These are phyloP conservation scores for Septoria petroselini DNA, from an alignment of 2,329 filamentous ascomycete species.

Conservation along the genomic window DNA sequence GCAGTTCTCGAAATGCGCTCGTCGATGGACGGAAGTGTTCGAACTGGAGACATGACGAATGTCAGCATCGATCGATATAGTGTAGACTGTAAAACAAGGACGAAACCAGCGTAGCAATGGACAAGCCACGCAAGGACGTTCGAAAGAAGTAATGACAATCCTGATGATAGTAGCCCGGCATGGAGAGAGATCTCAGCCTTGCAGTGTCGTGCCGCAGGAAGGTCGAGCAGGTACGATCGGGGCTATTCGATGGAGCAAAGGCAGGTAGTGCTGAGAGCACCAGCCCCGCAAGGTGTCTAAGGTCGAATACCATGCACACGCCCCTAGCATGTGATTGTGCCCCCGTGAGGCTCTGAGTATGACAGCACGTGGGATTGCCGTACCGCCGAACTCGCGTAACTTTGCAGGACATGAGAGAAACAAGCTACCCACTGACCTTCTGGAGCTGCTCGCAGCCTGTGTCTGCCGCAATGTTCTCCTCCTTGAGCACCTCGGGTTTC, in stretches of 20 bases:
- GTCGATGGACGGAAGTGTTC: conserved; percentile 32
- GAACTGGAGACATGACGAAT: conserved; percentile 58
- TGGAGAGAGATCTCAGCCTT: conserved; percentile 40
- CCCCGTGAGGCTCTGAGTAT: conserved; percentile 14
- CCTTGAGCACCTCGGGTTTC: conserved; percentile 7
- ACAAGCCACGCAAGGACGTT: conserved; percentile 81
- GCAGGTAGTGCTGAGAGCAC: conserved; percentile 6
- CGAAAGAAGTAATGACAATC: conserved; percentile 93
- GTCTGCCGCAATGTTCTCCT: not conserved
- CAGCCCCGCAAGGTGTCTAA: conserved; percentile 14
- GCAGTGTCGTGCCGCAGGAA: conserved; percentile 9
- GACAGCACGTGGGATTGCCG: conserved; percentile 20
- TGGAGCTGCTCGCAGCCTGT: conserved; percentile 8
- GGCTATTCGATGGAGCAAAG: conserved; percentile 21
- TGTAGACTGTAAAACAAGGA: conserved; percentile 62
- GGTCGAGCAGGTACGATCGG: not conserved
- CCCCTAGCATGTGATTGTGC: conserved; percentile 13
- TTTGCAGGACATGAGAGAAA: conserved; percentile 3
- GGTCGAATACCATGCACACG: not conserved
- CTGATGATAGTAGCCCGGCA: conserved; percentile 78
- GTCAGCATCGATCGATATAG: conserved; percentile 39
- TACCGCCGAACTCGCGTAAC: conserved; percentile 17
- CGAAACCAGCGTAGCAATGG: conserved; percentile 74
- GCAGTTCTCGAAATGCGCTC: conserved; percentile 23
- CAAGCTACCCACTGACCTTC: conserved; percentile 23